Base-by-base conservation (phyloP, 805 yeast species). In the Aciculoconidium aculeatum region DNA sequence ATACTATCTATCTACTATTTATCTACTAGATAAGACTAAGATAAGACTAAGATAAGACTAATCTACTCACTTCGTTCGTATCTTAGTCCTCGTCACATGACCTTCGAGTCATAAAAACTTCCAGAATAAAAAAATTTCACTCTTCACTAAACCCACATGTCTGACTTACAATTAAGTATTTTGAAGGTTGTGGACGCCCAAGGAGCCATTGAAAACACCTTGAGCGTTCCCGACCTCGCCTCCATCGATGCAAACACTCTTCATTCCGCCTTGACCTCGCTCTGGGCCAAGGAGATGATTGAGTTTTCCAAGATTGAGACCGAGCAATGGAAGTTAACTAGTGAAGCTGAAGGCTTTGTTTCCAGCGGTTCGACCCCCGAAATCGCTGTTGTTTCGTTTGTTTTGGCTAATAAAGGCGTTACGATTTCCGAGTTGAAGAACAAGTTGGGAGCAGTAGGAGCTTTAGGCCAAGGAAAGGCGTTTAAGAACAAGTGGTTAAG, bases 401-500 rank as follows among this genome's bases (percentile, higher is more conserved):
- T 92, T 25, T 66, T 82, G 32, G 66, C 80, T 26, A 58, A 88
- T 28, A 94, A 82, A 34, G 87, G 90, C 20, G 69, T 92, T 47
- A 84, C 82, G 51, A 78, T 92, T 45, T 55, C 81, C 14, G 96
- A 90, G 31, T 84, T 82, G 31, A 56, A 59, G 35, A 53, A 77
- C 32, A 72, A 80, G 41, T 66, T 90, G 61, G 96, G 96, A 33
- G 65, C 76, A 30, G 76, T 76, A 36, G 97, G 96, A 39, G 79
- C 80, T 45, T 71, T 90, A 41, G 99, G 98, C 40, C 98, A 92
- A 65, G 95, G 94, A 45, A 79, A 88, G 49, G 99, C 97, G 11
- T 94, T 92, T 73, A 90, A 87, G 61, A 88, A 88, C 57, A 94
- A 94, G 23, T 92, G 99, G 99, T 79, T 92, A 47, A 64, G 73